These are phyloP conservation scores for Schizonepeta tenuifolia DNA, from an alignment of 257 asterid genomes.

Conservation along the genomic window DNA sequence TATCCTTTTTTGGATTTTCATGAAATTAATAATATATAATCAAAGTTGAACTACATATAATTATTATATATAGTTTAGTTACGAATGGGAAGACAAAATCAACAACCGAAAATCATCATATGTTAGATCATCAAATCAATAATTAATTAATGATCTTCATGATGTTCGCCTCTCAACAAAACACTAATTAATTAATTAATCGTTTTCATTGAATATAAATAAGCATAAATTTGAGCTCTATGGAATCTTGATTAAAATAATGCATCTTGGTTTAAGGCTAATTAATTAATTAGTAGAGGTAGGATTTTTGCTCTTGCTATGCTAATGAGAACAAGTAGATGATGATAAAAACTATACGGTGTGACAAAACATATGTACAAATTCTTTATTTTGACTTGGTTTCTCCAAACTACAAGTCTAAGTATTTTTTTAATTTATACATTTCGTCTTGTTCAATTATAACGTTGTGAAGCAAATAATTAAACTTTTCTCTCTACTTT, in stretches of 20 bases:
- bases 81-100: constrained; percentile 30
- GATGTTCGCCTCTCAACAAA: constrained; percentile 35
- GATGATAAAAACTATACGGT: constrained; percentile 49
- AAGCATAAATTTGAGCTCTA: background rate
- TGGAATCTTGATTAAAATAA: constrained; percentile 37
- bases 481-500: too few relatives aligned
- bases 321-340: constrained; percentile 53
- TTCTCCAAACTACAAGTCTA: background rate
- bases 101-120: constrained; percentile 15
- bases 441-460: background rate
- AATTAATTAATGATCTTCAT: constrained; percentile 5
- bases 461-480: background rate
- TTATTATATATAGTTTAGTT: constrained; percentile 16
- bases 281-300: constrained; percentile 6
- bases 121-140: constrained; percentile 15
- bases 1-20: constrained; percentile 38
- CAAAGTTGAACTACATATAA: background rate
- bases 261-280: constrained; percentile 14
- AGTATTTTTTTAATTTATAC: background rate
- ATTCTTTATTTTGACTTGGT: constrained; percentile 33
- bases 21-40: background rate
- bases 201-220: constrained; percentile 10
- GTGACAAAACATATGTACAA: constrained; percentile 31
- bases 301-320: constrained; percentile 25
- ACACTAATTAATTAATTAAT: constrained; percentile 17